Evolutionary conservation across 2,329 filamentous ascomycete genomes (phyloP), one percentile per base, ranked within the genome.

Genomic region (Pyrenophora teres): DNA sequence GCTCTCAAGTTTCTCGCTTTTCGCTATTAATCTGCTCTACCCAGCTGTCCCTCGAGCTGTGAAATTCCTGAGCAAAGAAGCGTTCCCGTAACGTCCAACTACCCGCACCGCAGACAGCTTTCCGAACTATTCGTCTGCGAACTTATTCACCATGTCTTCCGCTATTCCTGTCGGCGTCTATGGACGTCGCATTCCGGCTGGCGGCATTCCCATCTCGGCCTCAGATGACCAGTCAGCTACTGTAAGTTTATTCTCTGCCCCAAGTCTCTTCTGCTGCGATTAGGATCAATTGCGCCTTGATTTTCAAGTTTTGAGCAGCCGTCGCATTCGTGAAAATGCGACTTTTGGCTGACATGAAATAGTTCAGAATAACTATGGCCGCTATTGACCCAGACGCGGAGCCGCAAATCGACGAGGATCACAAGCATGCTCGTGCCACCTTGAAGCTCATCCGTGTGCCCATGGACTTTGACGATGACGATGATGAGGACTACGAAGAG

Each of bases 361-460:
- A 96, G 92, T 95, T 97, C 80, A 91, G 91, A 74, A 91, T 99
- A 72, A 97, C 92, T 69, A 99, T 99, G 94, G 94, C 95, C 69
- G 94, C 94, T 62, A 88, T 99, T 74, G 93, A 99, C 74, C 94
- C 94, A 52, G 91, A 85, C 69, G 89, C 89, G 67, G 81, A 85
- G 61, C 70, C 77, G 21, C 73, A 77, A 62, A 69, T 74, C 47
- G 73, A 75, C 39, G 72, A 74, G 30, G 61, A 65, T 15, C 54
- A 70, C 56, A 71, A 74, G 50, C 76, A 86, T 56, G 83, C 87
- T 65, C 89, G 92, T 65, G 89, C 94, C 46, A 99, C 94, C 44
- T 81, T 99, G 68, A 96, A 94, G 80, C 83, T 99, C 64, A 83
- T 97, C 73, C 93, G 93, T 75, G 83, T 87, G 71, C 84, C 85